Evolutionary conservation across 768 basidiomycete species (phyloP).

Genomic region (Inosperma sp.): DNA sequence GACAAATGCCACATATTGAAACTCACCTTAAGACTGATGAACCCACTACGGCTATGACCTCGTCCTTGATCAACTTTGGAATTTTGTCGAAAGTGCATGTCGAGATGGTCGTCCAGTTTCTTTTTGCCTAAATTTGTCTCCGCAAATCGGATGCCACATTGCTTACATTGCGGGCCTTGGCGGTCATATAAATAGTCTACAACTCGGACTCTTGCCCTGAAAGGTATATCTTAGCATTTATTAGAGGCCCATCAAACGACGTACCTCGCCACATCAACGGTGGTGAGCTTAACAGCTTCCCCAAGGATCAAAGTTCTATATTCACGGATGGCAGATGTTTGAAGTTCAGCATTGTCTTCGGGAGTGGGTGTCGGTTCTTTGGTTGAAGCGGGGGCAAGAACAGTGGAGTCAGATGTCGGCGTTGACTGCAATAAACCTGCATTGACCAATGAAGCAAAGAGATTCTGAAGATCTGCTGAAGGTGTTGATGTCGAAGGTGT

Average conservation of each 20-base stretch:
- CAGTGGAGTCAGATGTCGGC: constrained; percentile 48
- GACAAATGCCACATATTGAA: neutral
- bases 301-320: constrained; percentile 60
- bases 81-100: constrained; percentile 96
- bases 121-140: constrained; percentile 69
- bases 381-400: constrained; percentile 35
- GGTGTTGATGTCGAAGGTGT: constrained; percentile 15
- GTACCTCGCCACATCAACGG: constrained; percentile 69
- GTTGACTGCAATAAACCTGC: constrained; percentile 69
- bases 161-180: constrained; percentile 82
- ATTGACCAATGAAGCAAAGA: constrained; percentile 67
- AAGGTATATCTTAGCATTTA: constrained; percentile 10
- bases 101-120: constrained; percentile 81
- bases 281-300: constrained; percentile 58
- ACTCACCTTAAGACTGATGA: constrained; percentile 74
- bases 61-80: constrained; percentile 78
- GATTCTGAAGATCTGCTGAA: constrained; percentile 29
- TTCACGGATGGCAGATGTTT: constrained; percentile 44
- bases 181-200: constrained; percentile 68
- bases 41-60: constrained; percentile 90
- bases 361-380: constrained; percentile 4
- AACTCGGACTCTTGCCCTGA: constrained; percentile 56
- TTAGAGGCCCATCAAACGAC: constrained; percentile 17
- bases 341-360: constrained; percentile 34
- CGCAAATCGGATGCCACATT: constrained; percentile 86